Evolutionary conservation across 176 grass and related monocot genomes (phyloP), one percentile per base, ranked within the genome.

Genomic region (Dendrocalamus sinicus): DNA sequence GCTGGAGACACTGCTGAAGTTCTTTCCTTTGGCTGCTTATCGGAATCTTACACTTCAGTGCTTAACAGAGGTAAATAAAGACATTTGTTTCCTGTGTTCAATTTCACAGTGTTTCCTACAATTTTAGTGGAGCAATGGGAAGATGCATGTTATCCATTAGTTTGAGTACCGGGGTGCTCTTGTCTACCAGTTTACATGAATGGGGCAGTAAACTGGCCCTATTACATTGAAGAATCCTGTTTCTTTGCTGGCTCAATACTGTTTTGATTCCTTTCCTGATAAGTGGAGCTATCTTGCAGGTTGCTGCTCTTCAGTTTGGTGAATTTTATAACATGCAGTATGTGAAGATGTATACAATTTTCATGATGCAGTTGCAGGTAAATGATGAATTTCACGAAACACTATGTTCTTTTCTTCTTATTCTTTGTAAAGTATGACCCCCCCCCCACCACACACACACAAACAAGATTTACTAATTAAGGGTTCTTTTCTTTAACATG

Each of bases 31-130:
- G 55, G 90, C 90, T 61, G 93, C 94, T 24, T 99, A 99, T 75
- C 91, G 94, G 46, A 99, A 99, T 79, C 97, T 99, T 77, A 99
- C 97, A 70, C 89, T 99, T 82, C 97, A 99, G 86, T 99, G 97
- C 83, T 79, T 99, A 61, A 96, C 97, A 65, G 97, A 99, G 97
- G 97, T 99, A 90, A 69, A 67, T 22, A 12, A 43, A 22, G 44
- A 73, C 47, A 26, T 76, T 57, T 69, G 45, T 67, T 57, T 46
- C 30, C 22, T 28, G 2, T 84, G 68, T 74, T 46, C 43, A 67
- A 14, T 73, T 40, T 54, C 47, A 32, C 1, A 23, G 46, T 79
- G 30, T 53, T 70, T 72, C 2, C 26, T 82, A 66, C 45, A 66
- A 28, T 47, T 82, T 60, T 71, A 52, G 16, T 62, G 41, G 61